Evolutionary conservation across 2,329 filamentous ascomycete genomes (phyloP).

Genomic region (Pyricularia sp.): DNA sequence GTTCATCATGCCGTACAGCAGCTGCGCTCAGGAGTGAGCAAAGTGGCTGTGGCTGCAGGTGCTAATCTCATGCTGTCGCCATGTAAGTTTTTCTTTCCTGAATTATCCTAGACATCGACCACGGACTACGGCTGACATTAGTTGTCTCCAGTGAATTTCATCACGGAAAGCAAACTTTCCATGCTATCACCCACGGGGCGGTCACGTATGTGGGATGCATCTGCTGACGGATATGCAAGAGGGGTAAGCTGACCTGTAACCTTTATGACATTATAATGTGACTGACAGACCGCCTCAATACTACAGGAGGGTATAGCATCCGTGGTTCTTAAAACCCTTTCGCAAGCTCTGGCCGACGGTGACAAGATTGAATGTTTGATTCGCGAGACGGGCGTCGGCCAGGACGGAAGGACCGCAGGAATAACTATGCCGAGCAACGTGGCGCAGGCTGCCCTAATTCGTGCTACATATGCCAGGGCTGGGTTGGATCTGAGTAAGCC

Average conservation of each 20-base stretch:
- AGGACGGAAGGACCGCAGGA: conserved; percentile 46
- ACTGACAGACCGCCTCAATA: no score
- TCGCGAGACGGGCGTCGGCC: conserved; percentile 38
- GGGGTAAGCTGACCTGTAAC: background rate
- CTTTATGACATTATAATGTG: background rate
- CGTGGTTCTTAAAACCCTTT: conserved; percentile 40
- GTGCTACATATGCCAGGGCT: conserved; percentile 24
- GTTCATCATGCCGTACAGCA: background rate
- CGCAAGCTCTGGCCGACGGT: conserved; percentile 39
- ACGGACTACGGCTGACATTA: no score
- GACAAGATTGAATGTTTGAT: conserved; percentile 45
- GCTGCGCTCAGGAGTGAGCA: conserved; percentile 27
- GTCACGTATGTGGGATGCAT: conserved; percentile 37
- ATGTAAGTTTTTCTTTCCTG: conserved; percentile 16
- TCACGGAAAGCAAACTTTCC: conserved; percentile 30
- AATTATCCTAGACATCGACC: no score
- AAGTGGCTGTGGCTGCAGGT: conserved; percentile 31
- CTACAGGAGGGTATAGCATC: conserved; percentile 39
- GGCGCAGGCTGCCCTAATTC: conserved; percentile 34
- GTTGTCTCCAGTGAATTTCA: no score
- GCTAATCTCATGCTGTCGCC: conserved; percentile 32
- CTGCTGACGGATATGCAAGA: conserved; percentile 46
- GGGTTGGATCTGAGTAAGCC: conserved; percentile 20
- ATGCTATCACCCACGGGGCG: conserved; percentile 34
- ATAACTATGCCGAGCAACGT: conserved; percentile 45